Percentiles rank a stretch among this genome's conserved stretches.
Conservation (phyloP, 257 asterid species). For the Solanum ossicruentum region DNA sequence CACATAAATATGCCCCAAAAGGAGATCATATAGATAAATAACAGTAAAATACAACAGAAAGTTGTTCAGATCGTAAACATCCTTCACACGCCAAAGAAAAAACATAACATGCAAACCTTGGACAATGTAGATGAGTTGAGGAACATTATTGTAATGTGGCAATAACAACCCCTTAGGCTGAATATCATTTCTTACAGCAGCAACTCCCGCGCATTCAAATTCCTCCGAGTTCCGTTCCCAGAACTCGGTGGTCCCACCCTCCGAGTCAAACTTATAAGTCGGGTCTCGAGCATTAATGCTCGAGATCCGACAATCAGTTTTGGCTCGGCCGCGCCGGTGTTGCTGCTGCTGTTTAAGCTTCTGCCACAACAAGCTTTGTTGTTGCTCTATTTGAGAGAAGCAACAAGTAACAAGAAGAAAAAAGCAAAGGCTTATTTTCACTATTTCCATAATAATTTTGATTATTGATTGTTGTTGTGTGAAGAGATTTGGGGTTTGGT, state of each 20-base stretch:
- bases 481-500: neutral
- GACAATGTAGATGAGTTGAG: constrained; percentile 31
- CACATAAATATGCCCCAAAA: too few relatives aligned
- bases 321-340: constrained; percentile 33
- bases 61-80: too few relatives aligned
- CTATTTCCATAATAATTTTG: neutral
- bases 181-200: constrained; percentile 17
- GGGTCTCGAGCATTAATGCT: constrained; percentile 38
- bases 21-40: too few relatives aligned
- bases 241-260: constrained; percentile 35
- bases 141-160: constrained; percentile 39
- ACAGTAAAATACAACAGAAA: neutral
- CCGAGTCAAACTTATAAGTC: neutral
- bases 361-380: constrained; percentile 16
- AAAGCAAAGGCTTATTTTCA: neutral
- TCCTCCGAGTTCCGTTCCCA: constrained; percentile 21
- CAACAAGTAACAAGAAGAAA: constrained; percentile 12
- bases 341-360: constrained; percentile 22
- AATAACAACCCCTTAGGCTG: constrained; percentile 36
- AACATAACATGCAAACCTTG: constrained; percentile 12
- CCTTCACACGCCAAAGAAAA: too few relatives aligned
- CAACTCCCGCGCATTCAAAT: constrained; percentile 37
- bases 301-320: constrained; percentile 26
- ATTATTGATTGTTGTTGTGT: neutral
- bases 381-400: constrained; percentile 18